Percentiles rank a stretch among this genome's conserved stretches.
Conservation (phyloP, 116 monocot genomes). For the Iris pallida region DNA sequence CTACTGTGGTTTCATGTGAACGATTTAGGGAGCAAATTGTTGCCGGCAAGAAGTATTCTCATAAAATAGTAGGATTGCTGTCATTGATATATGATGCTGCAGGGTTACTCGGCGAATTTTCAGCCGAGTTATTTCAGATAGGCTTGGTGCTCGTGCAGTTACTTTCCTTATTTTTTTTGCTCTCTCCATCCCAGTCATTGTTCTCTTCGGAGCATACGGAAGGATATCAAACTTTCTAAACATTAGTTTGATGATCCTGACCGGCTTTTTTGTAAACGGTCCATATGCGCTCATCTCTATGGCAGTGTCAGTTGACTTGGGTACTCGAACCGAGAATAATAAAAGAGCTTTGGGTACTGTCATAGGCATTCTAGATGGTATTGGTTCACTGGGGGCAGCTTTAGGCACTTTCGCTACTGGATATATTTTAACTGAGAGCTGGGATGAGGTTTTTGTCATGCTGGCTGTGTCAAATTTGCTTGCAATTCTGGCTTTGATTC, state of each 20-base stretch:
- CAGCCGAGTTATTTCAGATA: slow-evolving; percentile 90
- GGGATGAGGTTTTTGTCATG: slow-evolving; percentile 90
- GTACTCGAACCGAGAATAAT: slow-evolving; percentile 69
- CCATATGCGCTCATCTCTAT: slow-evolving; percentile 91
- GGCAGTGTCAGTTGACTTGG: slow-evolving; percentile 86
- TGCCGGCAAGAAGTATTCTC: slow-evolving; percentile 70
- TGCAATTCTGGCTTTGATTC: slow-evolving; percentile 60
- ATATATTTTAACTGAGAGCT: slow-evolving; percentile 79
- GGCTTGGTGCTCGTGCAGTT: slow-evolving; percentile 54
- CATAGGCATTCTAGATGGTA: slow-evolving; percentile 95
- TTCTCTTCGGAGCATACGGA: slow-evolving; percentile 58
- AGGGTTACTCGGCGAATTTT: slow-evolving; percentile 81
- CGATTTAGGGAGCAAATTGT: no score
- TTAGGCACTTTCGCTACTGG: slow-evolving; percentile 86
- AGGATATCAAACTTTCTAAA: slow-evolving; percentile 52
- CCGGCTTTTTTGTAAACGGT: slow-evolving; percentile 95
- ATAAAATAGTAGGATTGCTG: slow-evolving; percentile 75
- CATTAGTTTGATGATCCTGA: slow-evolving; percentile 73
- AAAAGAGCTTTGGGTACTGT: slow-evolving; percentile 88
- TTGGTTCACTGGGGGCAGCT: slow-evolving; percentile 92
- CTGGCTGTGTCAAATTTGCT: slow-evolving; percentile 58
- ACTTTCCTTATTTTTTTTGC: slow-evolving; percentile 70
- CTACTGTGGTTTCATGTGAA: no score
- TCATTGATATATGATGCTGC: slow-evolving; percentile 90
- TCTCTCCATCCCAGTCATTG: slow-evolving; percentile 71